These are phyloP conservation scores for Endothia cerciana DNA, from an alignment of 2,329 filamentous ascomycete genomes.

Conservation along the genomic window DNA sequence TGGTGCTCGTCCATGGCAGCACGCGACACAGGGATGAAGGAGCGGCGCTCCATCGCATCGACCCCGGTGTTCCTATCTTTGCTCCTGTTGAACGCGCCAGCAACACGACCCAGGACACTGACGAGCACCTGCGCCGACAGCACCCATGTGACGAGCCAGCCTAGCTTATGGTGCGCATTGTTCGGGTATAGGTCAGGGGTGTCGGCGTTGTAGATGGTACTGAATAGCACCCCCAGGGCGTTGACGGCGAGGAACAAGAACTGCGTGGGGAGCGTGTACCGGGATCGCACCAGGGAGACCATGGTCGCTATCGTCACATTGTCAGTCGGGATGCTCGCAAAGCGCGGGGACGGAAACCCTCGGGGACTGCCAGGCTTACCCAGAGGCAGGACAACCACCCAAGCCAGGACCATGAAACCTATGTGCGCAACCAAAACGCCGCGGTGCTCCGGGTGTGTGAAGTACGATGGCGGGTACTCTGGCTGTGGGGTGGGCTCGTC, in stretches of 20 bases:
- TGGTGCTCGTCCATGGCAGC: slow-evolving; percentile 58
- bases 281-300: slow-evolving; percentile 80
- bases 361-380: slow-evolving; percentile 50
- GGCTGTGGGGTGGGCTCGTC: slow-evolving; percentile 35
- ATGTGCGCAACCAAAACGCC: slow-evolving; percentile 61
- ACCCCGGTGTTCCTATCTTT: slow-evolving; percentile 19
- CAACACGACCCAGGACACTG: slow-evolving; percentile 65
- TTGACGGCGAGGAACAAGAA: slow-evolving; percentile 69
- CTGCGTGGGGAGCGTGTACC: slow-evolving; percentile 71
- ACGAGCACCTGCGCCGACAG: slow-evolving; percentile 72
- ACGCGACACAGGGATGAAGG: slow-evolving; percentile 66
- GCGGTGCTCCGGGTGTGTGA: slow-evolving; percentile 43
- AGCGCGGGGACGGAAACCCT: not conserved
- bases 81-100: slow-evolving; percentile 45
- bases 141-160: slow-evolving; percentile 80
- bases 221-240: slow-evolving; percentile 65
- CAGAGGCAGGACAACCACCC: slow-evolving; percentile 71
- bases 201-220: slow-evolving; percentile 74
- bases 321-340: slow-evolving; percentile 25
- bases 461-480: slow-evolving; percentile 44
- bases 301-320: slow-evolving; percentile 67
- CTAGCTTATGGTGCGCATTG: slow-evolving; percentile 86
- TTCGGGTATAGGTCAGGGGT: slow-evolving; percentile 86
- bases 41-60: slow-evolving; percentile 51
- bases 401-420: slow-evolving; percentile 67